phyloP scores from a whole-genome alignment of 2,329 filamentous ascomycete species.

The Trichoderma sp. region DNA sequence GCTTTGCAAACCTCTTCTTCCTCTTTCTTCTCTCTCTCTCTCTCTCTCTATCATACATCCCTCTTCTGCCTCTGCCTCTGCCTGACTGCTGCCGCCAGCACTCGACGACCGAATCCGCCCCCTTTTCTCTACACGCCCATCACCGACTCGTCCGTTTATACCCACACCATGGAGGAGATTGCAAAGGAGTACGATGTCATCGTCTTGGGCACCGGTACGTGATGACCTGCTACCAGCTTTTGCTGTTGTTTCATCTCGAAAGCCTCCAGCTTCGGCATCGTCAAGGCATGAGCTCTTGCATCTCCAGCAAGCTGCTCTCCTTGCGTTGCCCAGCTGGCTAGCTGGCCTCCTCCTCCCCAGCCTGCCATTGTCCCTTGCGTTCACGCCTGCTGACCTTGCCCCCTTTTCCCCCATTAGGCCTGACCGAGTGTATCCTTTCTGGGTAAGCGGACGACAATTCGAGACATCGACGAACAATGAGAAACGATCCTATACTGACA shows the following conservation, averaged over 20 bases:
- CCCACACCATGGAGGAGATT: slow-evolving; percentile 85
- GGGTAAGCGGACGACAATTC: slow-evolving; percentile 62
- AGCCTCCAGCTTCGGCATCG: background rate
- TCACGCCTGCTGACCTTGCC: slow-evolving; percentile 1
- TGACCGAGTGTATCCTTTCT: slow-evolving; percentile 98
- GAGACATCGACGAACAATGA: background rate
- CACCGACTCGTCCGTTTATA: slow-evolving; percentile 10
- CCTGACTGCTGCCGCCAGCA: background rate
- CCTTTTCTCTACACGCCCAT: slow-evolving; percentile 24
- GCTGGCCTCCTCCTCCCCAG: background rate
- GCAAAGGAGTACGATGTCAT: slow-evolving; percentile 98
- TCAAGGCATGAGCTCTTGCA: slow-evolving; percentile 4
- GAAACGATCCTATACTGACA: slow-evolving; percentile 39
- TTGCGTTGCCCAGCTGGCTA: background rate
- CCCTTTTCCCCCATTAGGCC: slow-evolving; percentile 56
- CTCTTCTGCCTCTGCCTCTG: background rate
- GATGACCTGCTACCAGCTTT: slow-evolving; percentile 12
- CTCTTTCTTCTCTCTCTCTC: background rate
- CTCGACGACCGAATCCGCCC: background rate
- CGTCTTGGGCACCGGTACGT: slow-evolving; percentile 93
- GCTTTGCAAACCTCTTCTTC: slow-evolving; percentile 13
- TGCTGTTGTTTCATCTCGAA: background rate
- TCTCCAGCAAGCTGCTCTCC: background rate
- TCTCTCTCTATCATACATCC: slow-evolving; percentile 12
- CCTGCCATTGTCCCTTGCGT: background rate